phyloP scores from a whole-genome alignment of 345 rosid genomes.

The Schrenkiella parvula region DNA sequence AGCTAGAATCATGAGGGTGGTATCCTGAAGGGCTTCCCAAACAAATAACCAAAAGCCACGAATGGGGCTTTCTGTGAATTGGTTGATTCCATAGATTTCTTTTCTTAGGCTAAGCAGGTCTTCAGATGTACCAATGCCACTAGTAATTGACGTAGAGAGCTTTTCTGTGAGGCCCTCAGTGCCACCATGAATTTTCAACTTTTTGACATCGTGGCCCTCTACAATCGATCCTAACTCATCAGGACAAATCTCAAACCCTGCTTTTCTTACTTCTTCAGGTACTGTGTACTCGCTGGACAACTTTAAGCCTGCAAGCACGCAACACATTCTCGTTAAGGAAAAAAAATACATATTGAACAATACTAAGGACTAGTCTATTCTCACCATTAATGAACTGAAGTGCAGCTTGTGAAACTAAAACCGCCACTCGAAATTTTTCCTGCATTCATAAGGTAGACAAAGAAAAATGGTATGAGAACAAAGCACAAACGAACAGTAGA shows the following conservation, averaged over 20 bases:
- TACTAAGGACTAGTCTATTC: constrained; percentile 13
- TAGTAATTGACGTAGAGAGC: constrained; percentile 53
- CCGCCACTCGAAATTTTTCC: constrained; percentile 84
- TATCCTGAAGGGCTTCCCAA: constrained; percentile 66
- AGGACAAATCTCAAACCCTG: constrained; percentile 82
- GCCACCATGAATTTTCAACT: constrained; percentile 69
- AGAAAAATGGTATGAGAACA: neutral
- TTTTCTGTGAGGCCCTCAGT: constrained; percentile 58
- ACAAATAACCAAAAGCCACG: constrained; percentile 81
- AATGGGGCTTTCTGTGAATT: constrained; percentile 66
- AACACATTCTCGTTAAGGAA: constrained; percentile 20
- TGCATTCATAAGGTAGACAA: constrained; percentile 27
- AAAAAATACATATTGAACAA: neutral
- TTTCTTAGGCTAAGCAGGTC: constrained; percentile 44
- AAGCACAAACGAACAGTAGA: neutral
- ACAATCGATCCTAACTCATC: constrained; percentile 84
- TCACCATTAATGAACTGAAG: constrained; percentile 77
- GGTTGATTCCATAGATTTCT: constrained; percentile 71
- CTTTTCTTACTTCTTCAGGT: constrained; percentile 68
- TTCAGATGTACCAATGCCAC: constrained; percentile 57
- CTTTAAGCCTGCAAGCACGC: constrained; percentile 49
- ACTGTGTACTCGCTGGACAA: constrained; percentile 61
- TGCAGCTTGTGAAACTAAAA: constrained; percentile 94
- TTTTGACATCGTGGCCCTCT: constrained; percentile 82
- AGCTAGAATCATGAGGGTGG: constrained; percentile 65